Conservation (phyloP, 441 rosid genomes). For the Dalechampia spathulata region DNA sequence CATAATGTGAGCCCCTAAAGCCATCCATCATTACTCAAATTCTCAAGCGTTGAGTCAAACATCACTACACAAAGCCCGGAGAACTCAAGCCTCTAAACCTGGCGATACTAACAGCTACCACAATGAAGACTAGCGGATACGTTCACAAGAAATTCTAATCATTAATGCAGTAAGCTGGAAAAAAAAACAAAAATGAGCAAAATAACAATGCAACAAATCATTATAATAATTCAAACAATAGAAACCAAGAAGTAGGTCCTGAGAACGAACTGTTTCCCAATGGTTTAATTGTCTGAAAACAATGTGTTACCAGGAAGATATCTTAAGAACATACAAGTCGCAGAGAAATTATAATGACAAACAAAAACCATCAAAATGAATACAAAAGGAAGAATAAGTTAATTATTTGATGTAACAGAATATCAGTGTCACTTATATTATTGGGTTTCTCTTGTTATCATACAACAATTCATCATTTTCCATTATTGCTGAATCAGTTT, state of each 20-base stretch:
- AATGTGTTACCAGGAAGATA: no score
- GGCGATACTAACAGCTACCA: slow-evolving; percentile 5
- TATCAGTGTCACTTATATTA: no score
- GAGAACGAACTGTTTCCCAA: slow-evolving; percentile 1
- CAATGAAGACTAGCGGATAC: slow-evolving; percentile 5
- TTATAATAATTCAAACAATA: no score
- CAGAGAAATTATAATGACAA: no score
- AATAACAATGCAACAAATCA: neutral
- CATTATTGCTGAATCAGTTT: no score
- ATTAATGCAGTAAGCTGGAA: slow-evolving; percentile 13
- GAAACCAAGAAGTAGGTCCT: neutral
- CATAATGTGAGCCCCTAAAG: slow-evolving; percentile 56
- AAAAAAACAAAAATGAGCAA: slow-evolving; percentile 1
- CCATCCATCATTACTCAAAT: slow-evolving; percentile 37
- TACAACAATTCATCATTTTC: no score
- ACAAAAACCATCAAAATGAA: no score
- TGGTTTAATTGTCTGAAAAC: no score
- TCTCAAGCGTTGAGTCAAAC: slow-evolving; percentile 25
- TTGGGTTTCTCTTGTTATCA: no score
- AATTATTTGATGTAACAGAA: no score
- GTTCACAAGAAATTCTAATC: slow-evolving; percentile 7
- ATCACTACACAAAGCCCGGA: slow-evolving; percentile 30
- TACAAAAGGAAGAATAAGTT: no score
- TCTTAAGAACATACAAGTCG: no score
- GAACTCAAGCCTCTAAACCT: slow-evolving; percentile 6